These are phyloP conservation scores for Davidsoniella eucalypti DNA, from an alignment of 2,329 filamentous ascomycete genomes.

Conservation along the genomic window DNA sequence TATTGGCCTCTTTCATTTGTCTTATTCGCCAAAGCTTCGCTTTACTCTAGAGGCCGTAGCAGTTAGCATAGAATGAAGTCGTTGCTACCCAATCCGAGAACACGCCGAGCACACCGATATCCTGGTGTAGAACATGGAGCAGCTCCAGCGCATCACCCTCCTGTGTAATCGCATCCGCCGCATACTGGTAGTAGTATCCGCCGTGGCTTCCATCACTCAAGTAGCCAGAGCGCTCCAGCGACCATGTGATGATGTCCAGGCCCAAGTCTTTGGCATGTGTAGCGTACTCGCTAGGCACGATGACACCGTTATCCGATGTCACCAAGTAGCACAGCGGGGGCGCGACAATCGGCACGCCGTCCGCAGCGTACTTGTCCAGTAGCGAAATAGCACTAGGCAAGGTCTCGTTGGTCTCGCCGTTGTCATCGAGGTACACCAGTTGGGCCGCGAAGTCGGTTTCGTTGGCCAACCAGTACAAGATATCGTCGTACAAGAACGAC, in stretches of 20 bases:
- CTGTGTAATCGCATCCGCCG: conserved; percentile 36
- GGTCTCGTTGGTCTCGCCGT: conserved; percentile 34
- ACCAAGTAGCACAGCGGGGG: conserved; percentile 49
- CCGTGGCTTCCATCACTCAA: conserved; percentile 31
- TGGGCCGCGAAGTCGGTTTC: conserved; percentile 44
- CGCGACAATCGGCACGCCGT: conserved; percentile 45
- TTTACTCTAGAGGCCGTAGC: conserved; percentile 31
- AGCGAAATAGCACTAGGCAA: conserved; percentile 38
- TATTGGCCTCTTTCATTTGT: neutral
- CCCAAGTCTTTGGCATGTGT: conserved; percentile 41
- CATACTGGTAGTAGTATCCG: conserved; percentile 39
- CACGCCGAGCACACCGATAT: conserved; percentile 44
- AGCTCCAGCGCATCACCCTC: conserved; percentile 52
- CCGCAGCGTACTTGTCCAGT: conserved; percentile 36
- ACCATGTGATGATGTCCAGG: conserved; percentile 52
- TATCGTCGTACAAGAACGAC: conserved; percentile 46
- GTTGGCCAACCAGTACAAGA: conserved; percentile 49
- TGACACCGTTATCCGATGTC: conserved; percentile 29
- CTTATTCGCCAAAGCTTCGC: neutral
- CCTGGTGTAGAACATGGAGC: conserved; percentile 44
- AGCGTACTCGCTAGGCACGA: conserved; percentile 49
- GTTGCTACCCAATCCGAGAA: conserved; percentile 57
- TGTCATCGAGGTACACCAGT: conserved; percentile 49
- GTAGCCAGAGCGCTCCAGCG: conserved; percentile 48
- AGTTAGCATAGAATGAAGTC: conserved; percentile 56